Base-by-base conservation (phyloP, 2,329 filamentous ascomycete species). In the Incumbomyces delicatus region DNA sequence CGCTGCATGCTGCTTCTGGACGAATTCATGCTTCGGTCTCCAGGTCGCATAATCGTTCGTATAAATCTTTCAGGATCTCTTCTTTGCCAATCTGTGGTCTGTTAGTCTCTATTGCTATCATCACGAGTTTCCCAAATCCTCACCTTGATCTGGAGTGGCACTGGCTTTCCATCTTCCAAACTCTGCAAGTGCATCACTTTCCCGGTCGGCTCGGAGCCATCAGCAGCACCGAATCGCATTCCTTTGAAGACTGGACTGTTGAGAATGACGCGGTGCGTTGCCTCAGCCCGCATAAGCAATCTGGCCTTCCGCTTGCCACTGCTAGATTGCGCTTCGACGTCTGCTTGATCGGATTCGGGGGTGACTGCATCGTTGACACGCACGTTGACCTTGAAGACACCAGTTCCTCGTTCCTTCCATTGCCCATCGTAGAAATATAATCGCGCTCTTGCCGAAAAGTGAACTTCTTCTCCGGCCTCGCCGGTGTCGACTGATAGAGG, bases 281-380 rank as follows among this genome's bases (percentile, higher is more conserved):
- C 87, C 59, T 95, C 89, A 55, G 94, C 87, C 14, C 90, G 83
- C 80, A 95, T 88, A 51, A 96, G 77, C 54, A 96, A 77, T 35
- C 90, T 83, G 18, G 83, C 76, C 50, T 69, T 71, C 16, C 34
- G 30, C 32, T 46, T 27, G 17, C 43, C 50, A 29, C 78, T 50
- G 54, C 56, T 70, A 53, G 75, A 74, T 18, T 49, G 42, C 43
- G 69, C 65, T 14, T 56, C 57, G 35, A 49, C 53, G 33, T 56
- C 48, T 2, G 53, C 56, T 33, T 57, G 60, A 16, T 55, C 57
- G 3, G 55, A 60, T 31, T 44, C 41, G 12, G 61, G 55, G 16
- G 60, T 55, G 10, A 62, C 63, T 1, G 70, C 67, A 14, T 74
- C 69, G 2, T 71, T 64, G 42, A 74, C 71, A 2, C 67, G 53